Base-by-base conservation (phyloP, 148 eudicot species). In the Fagopyrum esculentum region DNA sequence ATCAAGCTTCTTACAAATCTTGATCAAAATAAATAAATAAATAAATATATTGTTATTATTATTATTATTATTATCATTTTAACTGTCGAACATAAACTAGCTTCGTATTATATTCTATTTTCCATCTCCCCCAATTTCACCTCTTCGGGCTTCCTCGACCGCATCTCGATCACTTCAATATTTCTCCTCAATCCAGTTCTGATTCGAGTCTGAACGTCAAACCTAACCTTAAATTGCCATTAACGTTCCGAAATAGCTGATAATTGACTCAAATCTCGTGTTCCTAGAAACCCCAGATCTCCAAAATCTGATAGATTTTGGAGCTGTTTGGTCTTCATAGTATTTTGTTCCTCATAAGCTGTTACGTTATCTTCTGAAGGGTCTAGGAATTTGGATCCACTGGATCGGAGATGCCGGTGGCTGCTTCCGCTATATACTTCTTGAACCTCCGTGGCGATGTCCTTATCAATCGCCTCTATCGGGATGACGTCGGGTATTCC, bases 371-470 rank as follows among this genome's bases (percentile, higher is more conserved):
- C 9, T 30, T 43, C n/a, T 15, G 43, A 10, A 5, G 10, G 44
- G 69, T 61, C 15, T 40, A 26, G 16, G 74, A 60, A 54, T 66
- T 73, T 57, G 81, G 82, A 78, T 80, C 76, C 80, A 79, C 59
- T 83, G 81, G 79, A 80, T 77, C 75, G 82, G 82, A 84, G 75
- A 94, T 94, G 97, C 97, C 97, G 78, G 90, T 94, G 85, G 90
- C 97, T 76, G 98, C 97, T 80, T 94, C 98, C 64, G 98, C 98
- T 35, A 84, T 94, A 46, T 94, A 94, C 82, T 94, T 94, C 73
- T 73, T 94, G 78, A 94, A 94, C 82, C 97, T 94, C 76, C 98
- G 98, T 45, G 98, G 98, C 76, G 98, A 95, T 89, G 98, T 95
- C 61, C 98, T 95, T 80, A 95, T 95, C 83, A 95, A 95, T 84